Conservation (phyloP, 176 grass and related monocot species). For the Avena insularis region DNA sequence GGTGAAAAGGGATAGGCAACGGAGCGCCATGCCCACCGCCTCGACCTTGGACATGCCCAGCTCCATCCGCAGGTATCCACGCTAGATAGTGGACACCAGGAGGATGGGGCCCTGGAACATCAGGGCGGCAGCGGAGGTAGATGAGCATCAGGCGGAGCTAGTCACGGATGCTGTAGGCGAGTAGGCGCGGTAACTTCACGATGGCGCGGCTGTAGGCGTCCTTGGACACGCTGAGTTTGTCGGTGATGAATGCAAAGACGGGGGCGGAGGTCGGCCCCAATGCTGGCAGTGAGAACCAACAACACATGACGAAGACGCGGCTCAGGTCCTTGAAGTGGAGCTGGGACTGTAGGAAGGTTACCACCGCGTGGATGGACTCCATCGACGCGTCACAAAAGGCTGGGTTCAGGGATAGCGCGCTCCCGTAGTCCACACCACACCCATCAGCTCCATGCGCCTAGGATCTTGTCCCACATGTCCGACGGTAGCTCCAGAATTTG, state of each 20-base stretch:
- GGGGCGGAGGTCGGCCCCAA: constrained; percentile 52
- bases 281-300: constrained; percentile 53
- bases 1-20: constrained; percentile 58
- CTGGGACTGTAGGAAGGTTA: constrained; percentile 62
- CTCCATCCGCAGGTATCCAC: constrained; percentile 50
- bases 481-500: constrained; percentile 52
- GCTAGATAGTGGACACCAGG: constrained; percentile 47
- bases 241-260: constrained; percentile 67
- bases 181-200: constrained; percentile 62
- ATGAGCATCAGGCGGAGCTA: constrained; percentile 62
- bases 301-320: constrained; percentile 60
- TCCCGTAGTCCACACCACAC: constrained; percentile 50
- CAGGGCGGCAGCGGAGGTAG: constrained; percentile 67
- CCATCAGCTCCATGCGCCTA: constrained; percentile 68
- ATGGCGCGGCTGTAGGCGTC: constrained; percentile 48
- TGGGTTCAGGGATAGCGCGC: constrained; percentile 56
- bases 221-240: constrained; percentile 54
- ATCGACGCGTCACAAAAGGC: constrained; percentile 49
- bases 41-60: constrained; percentile 51
- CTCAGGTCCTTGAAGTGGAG: constrained; percentile 67
- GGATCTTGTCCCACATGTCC: constrained; percentile 69
- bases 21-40: constrained; percentile 51
- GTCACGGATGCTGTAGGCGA: constrained; percentile 62
- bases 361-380: constrained; percentile 57
- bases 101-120: constrained; percentile 62